Evolutionary conservation across 1,284 basidiomycete species (phyloP).

Genomic region (Athelia sp.): DNA sequence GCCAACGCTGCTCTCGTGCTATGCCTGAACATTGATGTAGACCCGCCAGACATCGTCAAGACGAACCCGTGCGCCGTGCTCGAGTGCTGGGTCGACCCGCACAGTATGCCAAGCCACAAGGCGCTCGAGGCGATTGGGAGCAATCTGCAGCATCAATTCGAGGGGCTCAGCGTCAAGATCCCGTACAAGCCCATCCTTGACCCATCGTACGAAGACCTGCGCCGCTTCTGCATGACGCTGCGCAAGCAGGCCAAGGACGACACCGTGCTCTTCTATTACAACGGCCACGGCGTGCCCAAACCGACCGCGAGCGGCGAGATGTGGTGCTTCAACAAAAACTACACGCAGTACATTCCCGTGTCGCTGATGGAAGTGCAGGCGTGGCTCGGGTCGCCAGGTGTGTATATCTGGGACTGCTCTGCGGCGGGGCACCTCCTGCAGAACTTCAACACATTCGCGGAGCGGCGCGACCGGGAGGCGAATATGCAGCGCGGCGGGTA

Average conservation of each 20-base stretch:
- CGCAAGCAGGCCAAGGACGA: constrained; percentile 92
- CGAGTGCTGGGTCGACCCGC: constrained; percentile 98
- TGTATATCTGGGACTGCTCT: constrained; percentile 99
- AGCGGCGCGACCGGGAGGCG: constrained; percentile 80
- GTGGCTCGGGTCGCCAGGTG: constrained; percentile 91
- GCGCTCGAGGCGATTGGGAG: constrained; percentile 87
- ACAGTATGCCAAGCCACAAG: constrained; percentile 82
- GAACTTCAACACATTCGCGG: constrained; percentile 88
- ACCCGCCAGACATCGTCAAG: constrained; percentile 96
- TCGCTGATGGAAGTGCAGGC: constrained; percentile 90
- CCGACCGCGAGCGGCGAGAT: constrained; percentile 96
- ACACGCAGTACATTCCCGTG: constrained; percentile 98
- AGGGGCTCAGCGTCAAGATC: constrained; percentile 88
- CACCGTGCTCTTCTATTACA: constrained; percentile 95
- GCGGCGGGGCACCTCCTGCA: constrained; percentile 90
- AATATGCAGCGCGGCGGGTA: constrained; percentile 55
- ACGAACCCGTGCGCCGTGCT: constrained; percentile 94
- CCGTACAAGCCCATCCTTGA: constrained; percentile 92
- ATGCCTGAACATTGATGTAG: constrained; percentile 96
- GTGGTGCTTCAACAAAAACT: constrained; percentile 98
- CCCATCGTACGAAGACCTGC: constrained; percentile 92
- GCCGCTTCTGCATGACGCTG: constrained; percentile 82
- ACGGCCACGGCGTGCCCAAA: constrained; percentile 97
- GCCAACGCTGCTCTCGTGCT: constrained; percentile 91
- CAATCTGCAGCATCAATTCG: constrained; percentile 94